Evolutionary conservation across 768 basidiomycete species (phyloP).

Genomic region (Rhodotorula sphaerocarpa): DNA sequence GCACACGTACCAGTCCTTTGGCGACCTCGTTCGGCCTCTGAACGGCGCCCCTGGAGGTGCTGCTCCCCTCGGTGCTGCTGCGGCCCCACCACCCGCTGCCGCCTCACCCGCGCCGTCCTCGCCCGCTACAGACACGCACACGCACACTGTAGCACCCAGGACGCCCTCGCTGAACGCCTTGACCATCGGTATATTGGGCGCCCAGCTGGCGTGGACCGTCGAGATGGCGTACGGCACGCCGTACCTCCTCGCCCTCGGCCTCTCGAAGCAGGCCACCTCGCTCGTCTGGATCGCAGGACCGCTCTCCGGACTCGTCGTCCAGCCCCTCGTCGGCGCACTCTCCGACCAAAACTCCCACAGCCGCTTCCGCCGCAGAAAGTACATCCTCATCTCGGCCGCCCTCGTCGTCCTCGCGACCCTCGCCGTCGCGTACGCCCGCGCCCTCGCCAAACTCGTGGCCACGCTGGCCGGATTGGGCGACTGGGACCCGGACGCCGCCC

Average conservation of each 20-base stretch:
- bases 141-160: neutral
- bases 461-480: constrained; percentile 67
- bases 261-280: constrained; percentile 82
- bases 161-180: constrained; percentile 43
- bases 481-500: constrained; percentile 70
- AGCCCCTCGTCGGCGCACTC: constrained; percentile 95
- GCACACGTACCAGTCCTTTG: constrained; percentile 18
- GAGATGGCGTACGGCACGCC: constrained; percentile 97
- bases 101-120: neutral
- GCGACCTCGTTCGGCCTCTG: neutral
- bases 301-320: constrained; percentile 86
- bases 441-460: constrained; percentile 60
- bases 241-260: constrained; percentile 67
- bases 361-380: constrained; percentile 65
- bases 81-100: neutral
- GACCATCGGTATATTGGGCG: constrained; percentile 81
- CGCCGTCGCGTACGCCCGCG: constrained; percentile 72
- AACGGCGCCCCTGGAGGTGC: neutral
- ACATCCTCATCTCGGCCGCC: constrained; percentile 74
- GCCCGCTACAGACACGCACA: neutral
- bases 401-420: constrained; percentile 71
- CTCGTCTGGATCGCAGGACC: constrained; percentile 85
- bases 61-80: neutral
- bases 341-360: constrained; percentile 85
- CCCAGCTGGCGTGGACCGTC: constrained; percentile 91